These are phyloP conservation scores for Alopecurus myosuroides DNA, from an alignment of 176 grass and related monocot species.

Conservation along the genomic window DNA sequence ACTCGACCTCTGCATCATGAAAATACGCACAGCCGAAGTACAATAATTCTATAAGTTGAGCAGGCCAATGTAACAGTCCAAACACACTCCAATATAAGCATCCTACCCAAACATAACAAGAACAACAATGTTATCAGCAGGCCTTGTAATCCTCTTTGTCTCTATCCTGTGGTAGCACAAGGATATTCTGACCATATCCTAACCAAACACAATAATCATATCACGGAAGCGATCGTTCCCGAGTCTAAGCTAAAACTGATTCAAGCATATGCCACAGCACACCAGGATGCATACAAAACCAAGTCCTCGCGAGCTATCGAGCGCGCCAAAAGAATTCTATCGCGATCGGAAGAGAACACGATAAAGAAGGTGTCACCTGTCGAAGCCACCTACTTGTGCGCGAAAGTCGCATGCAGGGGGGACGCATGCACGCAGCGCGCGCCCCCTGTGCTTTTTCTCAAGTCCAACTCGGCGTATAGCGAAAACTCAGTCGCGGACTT, in stretches of 20 bases:
- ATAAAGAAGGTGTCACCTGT: background rate
- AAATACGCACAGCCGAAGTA: no score
- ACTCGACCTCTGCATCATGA: no score
- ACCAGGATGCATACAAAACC: background rate
- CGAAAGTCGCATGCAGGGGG: slow-evolving; percentile 16
- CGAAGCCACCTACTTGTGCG: background rate
- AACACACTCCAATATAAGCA: background rate
- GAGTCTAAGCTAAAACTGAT: background rate
- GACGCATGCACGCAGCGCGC: background rate
- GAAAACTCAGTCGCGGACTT: slow-evolving; percentile 37
- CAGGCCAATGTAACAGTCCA: background rate
- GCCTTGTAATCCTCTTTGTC: background rate
- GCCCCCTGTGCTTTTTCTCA: background rate
- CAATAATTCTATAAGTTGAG: background rate
- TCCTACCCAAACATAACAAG: background rate
- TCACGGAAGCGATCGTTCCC: background rate
- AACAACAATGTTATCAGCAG: slow-evolving; percentile 5
- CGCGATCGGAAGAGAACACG: background rate
- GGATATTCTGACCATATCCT: slow-evolving; percentile 44
- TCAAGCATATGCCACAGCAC: slow-evolving; percentile 6
- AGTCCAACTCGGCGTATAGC: slow-evolving; percentile 35
- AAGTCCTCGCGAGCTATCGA: background rate
- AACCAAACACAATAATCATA: background rate
- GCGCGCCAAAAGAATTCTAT: background rate
- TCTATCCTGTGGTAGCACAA: background rate